Base-by-base conservation (phyloP, 345 rosid genomes). In the Erysimum cheiranthoides region DNA sequence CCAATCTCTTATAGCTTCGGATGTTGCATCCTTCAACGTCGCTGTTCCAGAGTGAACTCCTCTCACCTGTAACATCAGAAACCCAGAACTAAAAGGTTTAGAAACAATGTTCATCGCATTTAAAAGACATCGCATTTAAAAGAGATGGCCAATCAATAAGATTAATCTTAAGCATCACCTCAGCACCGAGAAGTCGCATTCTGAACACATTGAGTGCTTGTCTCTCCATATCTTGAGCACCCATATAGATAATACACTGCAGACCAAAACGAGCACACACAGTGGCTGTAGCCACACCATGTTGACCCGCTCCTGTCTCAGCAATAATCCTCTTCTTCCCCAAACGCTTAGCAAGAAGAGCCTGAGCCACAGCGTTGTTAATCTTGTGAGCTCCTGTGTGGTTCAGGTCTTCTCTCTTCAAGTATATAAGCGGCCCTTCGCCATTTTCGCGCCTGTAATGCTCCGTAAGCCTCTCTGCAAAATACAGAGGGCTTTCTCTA, bases 251-350 rank as follows among this genome's bases (percentile, higher is more conserved):
- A 56, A 88, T 80, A 65, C 99, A 95, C 75, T 79, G 73, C 83
- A 95, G 71, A 66, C 93, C 96, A 2, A 95, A 92, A 74, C 91
- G 84, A 1, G 99, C 97, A 61, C 97, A 95, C 16, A 90, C 98
- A 5, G 97, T 90, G 12, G 99, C 97, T 6, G 99, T 95, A 2
- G 97, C 98, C 51, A 95, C 98, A 58, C 98, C 99, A 25, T 95
- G 98, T 78, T 95, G 97, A 75, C 97, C 97, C 14, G 99, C 98
- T 11, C 99, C 97, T 39, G 94, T 92, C 74, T 92, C 99, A 51
- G 97, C 97, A 39, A 95, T 92, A 61, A 95, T 92, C 47, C 96
- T 84, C 66, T 77, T 73, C 81, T 90, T 92, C 4, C 97, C 99
- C 86, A 95, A 73, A 5, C 80, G 91, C 86, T 90, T 88, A 16